These are phyloP conservation scores for Buxus sempervirens DNA, from an alignment of 164 flowering plant species.

Conservation along the genomic window DNA sequence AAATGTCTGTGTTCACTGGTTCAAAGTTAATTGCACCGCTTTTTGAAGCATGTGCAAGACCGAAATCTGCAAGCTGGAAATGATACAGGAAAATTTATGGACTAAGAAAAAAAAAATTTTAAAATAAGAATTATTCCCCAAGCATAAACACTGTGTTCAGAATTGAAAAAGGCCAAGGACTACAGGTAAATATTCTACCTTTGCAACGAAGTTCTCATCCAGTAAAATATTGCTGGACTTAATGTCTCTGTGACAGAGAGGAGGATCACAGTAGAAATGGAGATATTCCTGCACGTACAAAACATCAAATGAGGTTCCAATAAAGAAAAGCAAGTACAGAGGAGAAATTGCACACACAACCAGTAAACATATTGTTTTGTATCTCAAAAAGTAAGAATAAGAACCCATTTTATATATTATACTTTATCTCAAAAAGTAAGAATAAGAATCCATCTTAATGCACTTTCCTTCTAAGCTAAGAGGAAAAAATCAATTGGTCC, in stretches of 20 bases:
- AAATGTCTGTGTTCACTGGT: slow-evolving; percentile 83
- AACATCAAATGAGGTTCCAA: slow-evolving; percentile 11
- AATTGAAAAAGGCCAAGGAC: background rate
- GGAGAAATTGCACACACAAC: background rate
- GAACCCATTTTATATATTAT: too few relatives aligned
- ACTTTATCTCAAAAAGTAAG: too few relatives aligned
- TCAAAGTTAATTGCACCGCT: slow-evolving; percentile 83
- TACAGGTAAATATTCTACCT: slow-evolving; percentile 47
- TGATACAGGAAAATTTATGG: background rate
- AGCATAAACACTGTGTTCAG: background rate
- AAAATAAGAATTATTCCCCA: background rate
- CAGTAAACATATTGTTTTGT: background rate
- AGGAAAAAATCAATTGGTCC: background rate
- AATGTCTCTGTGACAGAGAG: slow-evolving; percentile 95
- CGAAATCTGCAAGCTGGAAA: slow-evolving; percentile 91
- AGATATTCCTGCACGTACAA: slow-evolving; percentile 82
- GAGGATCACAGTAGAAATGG: slow-evolving; percentile 96
- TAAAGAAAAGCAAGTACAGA: background rate
- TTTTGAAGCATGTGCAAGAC: slow-evolving; percentile 89
- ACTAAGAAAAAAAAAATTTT: background rate
- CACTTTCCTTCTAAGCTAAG: background rate
- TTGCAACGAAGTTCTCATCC: slow-evolving; percentile 82
- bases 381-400: too few relatives aligned
- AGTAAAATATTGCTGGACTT: slow-evolving; percentile 95
- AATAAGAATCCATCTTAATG: background rate